These are phyloP conservation scores for Hypomyces rosellus DNA, from an alignment of 2,329 filamentous ascomycete genomes.

Conservation along the genomic window DNA sequence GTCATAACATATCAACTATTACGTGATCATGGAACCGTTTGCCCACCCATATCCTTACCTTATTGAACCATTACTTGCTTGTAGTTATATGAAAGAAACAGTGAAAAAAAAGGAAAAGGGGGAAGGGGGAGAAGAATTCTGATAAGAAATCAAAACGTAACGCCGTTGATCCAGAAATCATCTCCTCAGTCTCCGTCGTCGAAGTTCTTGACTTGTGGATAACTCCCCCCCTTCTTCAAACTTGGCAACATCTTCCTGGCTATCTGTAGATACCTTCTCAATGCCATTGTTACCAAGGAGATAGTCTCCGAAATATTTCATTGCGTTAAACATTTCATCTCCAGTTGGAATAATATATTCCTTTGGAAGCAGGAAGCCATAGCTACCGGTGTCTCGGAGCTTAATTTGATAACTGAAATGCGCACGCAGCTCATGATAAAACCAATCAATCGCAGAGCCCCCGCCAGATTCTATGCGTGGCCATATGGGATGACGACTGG, in stretches of 20 bases:
- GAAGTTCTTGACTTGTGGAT: slow-evolving; percentile 22
- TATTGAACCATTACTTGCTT: background rate
- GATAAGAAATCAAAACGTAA: background rate
- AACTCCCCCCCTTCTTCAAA: slow-evolving; percentile 13
- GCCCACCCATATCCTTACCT: too few species aligned
- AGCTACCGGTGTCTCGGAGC: slow-evolving; percentile 84
- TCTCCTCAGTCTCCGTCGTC: slow-evolving; percentile 21
- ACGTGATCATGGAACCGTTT: too few species aligned
- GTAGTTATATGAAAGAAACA: background rate
- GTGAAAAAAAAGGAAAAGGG: background rate
- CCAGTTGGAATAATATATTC: slow-evolving; percentile 86
- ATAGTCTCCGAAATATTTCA: slow-evolving; percentile 80
- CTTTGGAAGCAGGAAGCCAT: slow-evolving; percentile 83
- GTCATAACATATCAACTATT: too few species aligned
- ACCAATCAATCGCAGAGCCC: slow-evolving; percentile 88
- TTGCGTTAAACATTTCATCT: slow-evolving; percentile 75
- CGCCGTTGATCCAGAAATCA: slow-evolving; percentile 12
- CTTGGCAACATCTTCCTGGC: slow-evolving; percentile 17
- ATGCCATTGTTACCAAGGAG: slow-evolving; percentile 65
- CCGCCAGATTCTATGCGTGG: slow-evolving; percentile 65
- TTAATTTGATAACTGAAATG: slow-evolving; percentile 92
- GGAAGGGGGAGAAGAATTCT: too few species aligned
- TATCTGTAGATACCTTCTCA: slow-evolving; percentile 34
- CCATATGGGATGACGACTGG: slow-evolving; percentile 16
- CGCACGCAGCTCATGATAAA: slow-evolving; percentile 80